phyloP scores from a whole-genome alignment of 116 monocot species.

The Cymodocea nodosa region DNA sequence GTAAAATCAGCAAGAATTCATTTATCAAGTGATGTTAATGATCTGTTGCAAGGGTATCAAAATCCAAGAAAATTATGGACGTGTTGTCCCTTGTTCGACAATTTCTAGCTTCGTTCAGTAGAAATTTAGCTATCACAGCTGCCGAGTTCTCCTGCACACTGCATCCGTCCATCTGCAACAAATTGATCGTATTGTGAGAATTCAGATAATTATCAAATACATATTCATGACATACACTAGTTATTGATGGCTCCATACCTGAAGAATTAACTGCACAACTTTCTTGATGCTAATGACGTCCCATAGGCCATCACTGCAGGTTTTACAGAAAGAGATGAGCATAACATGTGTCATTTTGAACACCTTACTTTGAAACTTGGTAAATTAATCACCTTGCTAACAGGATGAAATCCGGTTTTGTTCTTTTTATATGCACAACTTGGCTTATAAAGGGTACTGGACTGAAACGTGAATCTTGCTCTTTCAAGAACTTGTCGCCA shows the following conservation, averaged over 20 bases:
- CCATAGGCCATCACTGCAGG: conserved; percentile 87
- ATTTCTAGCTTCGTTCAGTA: conserved; percentile 57
- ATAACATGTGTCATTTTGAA: background rate
- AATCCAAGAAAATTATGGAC: conserved; percentile 78
- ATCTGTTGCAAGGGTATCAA: conserved; percentile 34
- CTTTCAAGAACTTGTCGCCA: conserved; percentile 96
- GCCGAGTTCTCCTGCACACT: conserved; percentile 22
- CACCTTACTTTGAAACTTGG: background rate
- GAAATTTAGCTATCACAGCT: conserved; percentile 36
- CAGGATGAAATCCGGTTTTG: conserved; percentile 53
- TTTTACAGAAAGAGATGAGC: conserved; percentile 1
- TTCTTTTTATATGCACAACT: conserved; percentile 47
- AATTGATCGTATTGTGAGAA: background rate
- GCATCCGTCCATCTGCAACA: conserved; percentile 41
- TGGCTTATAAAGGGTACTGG: conserved; percentile 75
- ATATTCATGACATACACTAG: background rate
- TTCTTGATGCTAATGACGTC: conserved; percentile 76
- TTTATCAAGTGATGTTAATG: background rate
- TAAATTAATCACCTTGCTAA: conserved; percentile 56
- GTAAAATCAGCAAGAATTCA: too few relatives aligned
- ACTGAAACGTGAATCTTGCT: conserved; percentile 76
- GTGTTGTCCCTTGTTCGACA: conserved; percentile 87
- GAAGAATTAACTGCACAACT: conserved; percentile 46
- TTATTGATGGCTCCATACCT: conserved; percentile 25
- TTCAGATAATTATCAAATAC: background rate